A percentile compares a stretch with the other conserved stretches of the same genome.
These are phyloP conservation scores for Nothopassalora personata DNA, from an alignment of 2,329 filamentous ascomycete species.

Conservation along the genomic window DNA sequence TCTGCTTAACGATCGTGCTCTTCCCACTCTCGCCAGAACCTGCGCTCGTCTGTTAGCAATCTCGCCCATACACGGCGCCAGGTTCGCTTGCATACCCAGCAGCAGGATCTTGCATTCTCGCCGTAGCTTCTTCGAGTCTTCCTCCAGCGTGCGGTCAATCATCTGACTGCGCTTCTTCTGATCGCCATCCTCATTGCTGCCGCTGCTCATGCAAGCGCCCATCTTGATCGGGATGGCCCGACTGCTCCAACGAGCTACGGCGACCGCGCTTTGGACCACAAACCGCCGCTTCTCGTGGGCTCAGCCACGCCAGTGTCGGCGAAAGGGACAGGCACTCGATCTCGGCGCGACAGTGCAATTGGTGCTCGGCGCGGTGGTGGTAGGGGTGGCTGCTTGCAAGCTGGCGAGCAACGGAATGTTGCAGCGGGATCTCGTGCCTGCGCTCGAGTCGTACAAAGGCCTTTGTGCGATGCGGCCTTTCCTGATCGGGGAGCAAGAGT, in stretches of 20 bases:
- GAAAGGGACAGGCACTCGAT: conserved; percentile 3
- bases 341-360: background rate
- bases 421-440: conserved; percentile 15
- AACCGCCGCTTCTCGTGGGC: conserved; percentile 17
- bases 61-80: background rate
- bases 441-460: conserved; percentile 6
- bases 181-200: conserved; percentile 75
- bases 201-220: conserved; percentile 91
- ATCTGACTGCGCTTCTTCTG: conserved; percentile 94
- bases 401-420: conserved; percentile 16
- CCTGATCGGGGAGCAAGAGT: background rate
- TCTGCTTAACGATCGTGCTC: conserved; percentile 99
- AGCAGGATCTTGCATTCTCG: conserved; percentile 98
- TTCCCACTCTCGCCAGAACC: conserved; percentile 98
- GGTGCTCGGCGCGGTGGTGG: conserved; percentile 1
- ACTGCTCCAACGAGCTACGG: conserved; percentile 27
- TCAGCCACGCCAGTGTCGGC: conserved; percentile 13
- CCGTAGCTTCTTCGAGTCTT: conserved; percentile 86
- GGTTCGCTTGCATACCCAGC: conserved; percentile 62
- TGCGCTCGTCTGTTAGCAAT: conserved; percentile 36
- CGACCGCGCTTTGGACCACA: conserved; percentile 15
- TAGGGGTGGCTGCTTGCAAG: conserved; percentile 11
- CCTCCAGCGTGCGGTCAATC: conserved; percentile 89
- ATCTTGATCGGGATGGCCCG: conserved; percentile 47
- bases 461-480: background rate